Evolutionary conservation across 1,139 yeast genomes (phyloP), one percentile per base, ranked within the genome.

Genomic region (Candida smagusa): DNA sequence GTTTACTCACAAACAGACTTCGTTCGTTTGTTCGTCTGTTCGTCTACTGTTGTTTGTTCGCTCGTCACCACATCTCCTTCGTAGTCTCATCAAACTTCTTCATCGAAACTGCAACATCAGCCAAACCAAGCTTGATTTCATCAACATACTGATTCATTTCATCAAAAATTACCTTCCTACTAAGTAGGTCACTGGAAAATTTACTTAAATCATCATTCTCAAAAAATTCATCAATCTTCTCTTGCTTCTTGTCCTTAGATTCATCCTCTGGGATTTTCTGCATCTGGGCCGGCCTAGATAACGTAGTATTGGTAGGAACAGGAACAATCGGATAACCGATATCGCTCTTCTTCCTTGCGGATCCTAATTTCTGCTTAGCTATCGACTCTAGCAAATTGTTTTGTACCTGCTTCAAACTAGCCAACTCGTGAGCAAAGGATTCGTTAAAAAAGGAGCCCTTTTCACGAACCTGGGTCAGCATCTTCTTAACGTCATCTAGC

Each of bases 401-500:
- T 55, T 89, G 96, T 27, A 82, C 69, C 23, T 58, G 56, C 44
- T 87, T 77, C 39, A 87, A 66, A 36, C 72, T 65, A 21, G 61
- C 63, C 43, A 89, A 59, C 29, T 82, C 81, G 7, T 65, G 62
- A 28, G 77, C 75, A 52, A 84, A 86, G 28, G 72, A 67, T 3
- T 69, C 68, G 34, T 83, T 84, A 53, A 87, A 84, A 56, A 79
- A 83, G 12, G 81, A 76, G 30, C 77, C 77, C 41, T 68, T 71
- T 23, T 62, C 50, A 33, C 68, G 63, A 1, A 79, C 79, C 37
- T 81, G 78, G 12, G 63, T 63, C 0, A 89, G 81, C 74, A 84
- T 74, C 40, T 68, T 68, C 40, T 77, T 76, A 3, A 89, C 95
- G 48, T 87, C 96, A 48, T 87, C 92, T 43, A 90, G 67, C 1